Evolutionary conservation across 2,329 filamentous ascomycete species (phyloP).

Genomic region (Epichloe scottii): DNA sequence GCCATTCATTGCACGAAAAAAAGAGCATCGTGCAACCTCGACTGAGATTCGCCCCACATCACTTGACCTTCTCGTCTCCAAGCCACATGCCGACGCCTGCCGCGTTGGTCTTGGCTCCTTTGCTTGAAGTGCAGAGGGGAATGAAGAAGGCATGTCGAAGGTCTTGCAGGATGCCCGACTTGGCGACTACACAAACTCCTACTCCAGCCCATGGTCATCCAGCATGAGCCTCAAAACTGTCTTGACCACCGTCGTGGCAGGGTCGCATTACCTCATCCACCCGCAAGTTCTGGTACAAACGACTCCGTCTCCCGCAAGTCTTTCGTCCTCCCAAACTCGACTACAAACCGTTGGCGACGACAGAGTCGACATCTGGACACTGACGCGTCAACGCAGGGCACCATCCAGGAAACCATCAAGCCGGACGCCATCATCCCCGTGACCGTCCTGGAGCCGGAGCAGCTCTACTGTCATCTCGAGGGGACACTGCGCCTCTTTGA

Average conservation of each 20-base stretch:
- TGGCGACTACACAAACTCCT: background rate
- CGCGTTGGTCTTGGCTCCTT: background rate
- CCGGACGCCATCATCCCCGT: constrained; percentile 28
- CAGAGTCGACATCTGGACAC: background rate
- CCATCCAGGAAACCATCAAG: constrained; percentile 29
- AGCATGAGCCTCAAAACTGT: constrained; percentile 13
- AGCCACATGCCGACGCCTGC: background rate
- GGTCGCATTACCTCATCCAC: constrained; percentile 27
- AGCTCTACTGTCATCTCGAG: constrained; percentile 25
- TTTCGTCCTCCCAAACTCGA: background rate
- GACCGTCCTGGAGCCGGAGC: constrained; percentile 25
- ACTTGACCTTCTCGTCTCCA: background rate
- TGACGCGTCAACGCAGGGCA: constrained; percentile 16
- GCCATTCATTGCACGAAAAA: background rate
- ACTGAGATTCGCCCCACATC: background rate
- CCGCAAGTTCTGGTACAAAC: constrained; percentile 22
- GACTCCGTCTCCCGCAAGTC: background rate
- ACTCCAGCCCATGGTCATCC: background rate
- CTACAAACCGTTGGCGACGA: too few species aligned
- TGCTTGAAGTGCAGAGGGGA: too few species aligned
- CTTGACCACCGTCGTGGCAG: constrained; percentile 25
- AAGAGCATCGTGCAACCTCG: background rate
- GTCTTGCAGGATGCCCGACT: constrained; percentile 1
- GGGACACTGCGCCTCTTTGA: constrained; percentile 20
- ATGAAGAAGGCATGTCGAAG: background rate